A percentile compares a stretch with the other conserved stretches of the same genome.
phyloP scores from a whole-genome alignment of 192 early-diverging fungal genomes.

The Obelidium mucronatum region DNA sequence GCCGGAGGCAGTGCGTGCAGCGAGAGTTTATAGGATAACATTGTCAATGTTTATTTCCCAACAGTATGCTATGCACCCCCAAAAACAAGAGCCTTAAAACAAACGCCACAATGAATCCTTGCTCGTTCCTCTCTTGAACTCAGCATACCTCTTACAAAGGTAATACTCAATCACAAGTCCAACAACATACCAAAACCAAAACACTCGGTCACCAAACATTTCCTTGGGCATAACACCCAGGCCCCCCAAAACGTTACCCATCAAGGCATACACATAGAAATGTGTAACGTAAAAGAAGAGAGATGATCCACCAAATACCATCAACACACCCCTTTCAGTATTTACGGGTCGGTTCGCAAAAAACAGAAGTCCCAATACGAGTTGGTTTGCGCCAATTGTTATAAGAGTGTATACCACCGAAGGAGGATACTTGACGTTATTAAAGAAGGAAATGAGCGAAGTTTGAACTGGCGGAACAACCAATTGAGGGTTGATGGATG shows the following conservation, averaged over 20 bases:
- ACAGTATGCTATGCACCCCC: too few species aligned
- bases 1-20: too few species aligned
- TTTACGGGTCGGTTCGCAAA: slow-evolving; percentile 11
- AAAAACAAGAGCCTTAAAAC: slow-evolving; percentile 17
- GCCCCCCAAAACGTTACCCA: not conserved
- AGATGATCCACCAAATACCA: slow-evolving; percentile 2
- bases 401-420: slow-evolving; percentile 41
- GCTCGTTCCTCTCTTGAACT: slow-evolving; percentile 12
- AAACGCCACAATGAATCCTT: slow-evolving; percentile 35
- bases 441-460: slow-evolving; percentile 48
- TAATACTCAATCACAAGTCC: slow-evolving; percentile 27
- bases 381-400: slow-evolving; percentile 42
- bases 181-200: slow-evolving; percentile 12
- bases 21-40: too few species aligned
- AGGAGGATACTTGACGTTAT: slow-evolving; percentile 54
- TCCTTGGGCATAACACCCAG: not conserved
- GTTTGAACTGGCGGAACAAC: slow-evolving; percentile 33
- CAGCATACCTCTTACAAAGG: slow-evolving; percentile 10
- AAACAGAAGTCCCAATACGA: slow-evolving; percentile 38
- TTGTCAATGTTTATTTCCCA: too few species aligned
- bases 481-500: slow-evolving; percentile 50
- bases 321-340: not conserved
- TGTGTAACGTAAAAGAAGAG: slow-evolving; percentile 33
- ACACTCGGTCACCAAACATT: not conserved
- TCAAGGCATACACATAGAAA: slow-evolving; percentile 4